Base-by-base conservation (phyloP, 495 filamentous ascomycete genomes). In the Daldinia vernicosa region DNA sequence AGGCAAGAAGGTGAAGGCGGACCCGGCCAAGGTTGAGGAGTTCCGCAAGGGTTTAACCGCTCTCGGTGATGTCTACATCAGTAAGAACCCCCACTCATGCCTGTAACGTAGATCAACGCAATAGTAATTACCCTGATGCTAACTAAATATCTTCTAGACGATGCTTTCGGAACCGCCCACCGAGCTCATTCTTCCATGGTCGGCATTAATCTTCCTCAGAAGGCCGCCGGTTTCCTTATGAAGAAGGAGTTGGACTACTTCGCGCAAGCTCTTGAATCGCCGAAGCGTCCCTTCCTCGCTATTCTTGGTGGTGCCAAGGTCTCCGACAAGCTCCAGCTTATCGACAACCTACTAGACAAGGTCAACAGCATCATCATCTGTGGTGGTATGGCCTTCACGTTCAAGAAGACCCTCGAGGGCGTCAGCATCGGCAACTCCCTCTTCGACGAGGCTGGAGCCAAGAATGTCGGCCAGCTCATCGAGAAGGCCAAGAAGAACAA, bases 241-340 rank as follows among this genome's bases (percentile, higher is more conserved):
- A 99, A 99, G 91, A 99, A 98, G 86, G 95, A 99, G 82, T 92
- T 99, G 53, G 95, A 98, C 77, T 99, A 98, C 89, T 99, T 99
- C 80, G 95, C 95, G 62, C 88, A 97, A 85, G 95, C 95, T 33
- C 92, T 99, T 35, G 95, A 99, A 85, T 88, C 87, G 72, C 95
- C 95, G 39, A 85, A 94, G 84, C 89, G 94, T 27, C 96, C 96
- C 64, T 99, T 99, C 91, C 92, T 99, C 17, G 96, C 95, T 79
- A 98, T 99, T 79, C 91, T 99, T 4, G 95, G 95, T 69, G 95
- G 95, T 68, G 92, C 96, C 75, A 99, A 99, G 88, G 93, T 99
- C 50, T 95, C 93, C 35, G 95, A 99, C 85, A 99, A 99, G 89
- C 98, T 99, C 84, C 92, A 97, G 86, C 88, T 99, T 66, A 98